Evolutionary conservation across 2,329 filamentous ascomycete genomes (phyloP).

Genomic region (Epichloe coenophiala): DNA sequence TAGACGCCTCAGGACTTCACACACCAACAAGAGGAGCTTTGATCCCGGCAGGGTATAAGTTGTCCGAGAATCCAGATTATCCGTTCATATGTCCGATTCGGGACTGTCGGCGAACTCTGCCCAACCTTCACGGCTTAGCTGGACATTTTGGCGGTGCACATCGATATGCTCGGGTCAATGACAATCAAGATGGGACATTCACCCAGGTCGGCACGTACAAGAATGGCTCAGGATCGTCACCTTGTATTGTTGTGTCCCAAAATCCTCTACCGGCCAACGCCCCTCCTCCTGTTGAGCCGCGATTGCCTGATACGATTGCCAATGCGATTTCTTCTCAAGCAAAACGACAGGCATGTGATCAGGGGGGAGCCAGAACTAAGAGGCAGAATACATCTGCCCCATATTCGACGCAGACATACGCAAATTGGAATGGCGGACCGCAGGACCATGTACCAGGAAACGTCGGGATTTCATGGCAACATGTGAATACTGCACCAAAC

Average conservation of each 20-base stretch:
- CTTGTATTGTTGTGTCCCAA: conserved; percentile 17
- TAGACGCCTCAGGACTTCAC: not conserved
- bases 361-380: not conserved
- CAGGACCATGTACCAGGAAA: not conserved
- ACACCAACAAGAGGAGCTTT: conserved; percentile 14
- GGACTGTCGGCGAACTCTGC: conserved; percentile 19
- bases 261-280: conserved; percentile 10
- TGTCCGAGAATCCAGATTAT: conserved; percentile 10
- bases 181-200: conserved; percentile 28
- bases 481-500: not conserved
- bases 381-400: not conserved
- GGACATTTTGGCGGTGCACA: conserved; percentile 16
- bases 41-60: conserved; percentile 19
- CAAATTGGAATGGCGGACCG: not conserved
- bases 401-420: not conserved
- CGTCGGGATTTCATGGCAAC: not conserved
- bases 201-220: conserved; percentile 15
- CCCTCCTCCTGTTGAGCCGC: conserved; percentile 5
- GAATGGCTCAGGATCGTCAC: conserved; percentile 11
- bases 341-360: not conserved
- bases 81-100: conserved; percentile 25
- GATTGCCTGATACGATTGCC: not conserved
- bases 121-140: conserved; percentile 10
- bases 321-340: not conserved
- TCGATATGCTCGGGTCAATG: conserved; percentile 19